Base-by-base conservation (phyloP, 495 filamentous ascomycete genomes). In the Tirmania nivea region DNA sequence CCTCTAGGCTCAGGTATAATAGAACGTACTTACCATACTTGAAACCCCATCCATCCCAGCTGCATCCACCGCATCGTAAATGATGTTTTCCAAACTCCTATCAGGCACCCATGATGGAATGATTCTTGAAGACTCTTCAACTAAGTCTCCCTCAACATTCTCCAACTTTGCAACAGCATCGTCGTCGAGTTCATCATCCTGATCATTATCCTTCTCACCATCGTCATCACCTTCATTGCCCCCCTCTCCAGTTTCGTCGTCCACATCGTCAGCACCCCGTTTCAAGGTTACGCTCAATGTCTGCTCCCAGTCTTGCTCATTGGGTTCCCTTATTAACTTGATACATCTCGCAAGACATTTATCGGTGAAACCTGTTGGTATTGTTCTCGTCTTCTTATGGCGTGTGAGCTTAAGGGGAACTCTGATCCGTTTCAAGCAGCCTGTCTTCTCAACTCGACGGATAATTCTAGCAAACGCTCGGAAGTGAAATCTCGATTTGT, bases 241-340 rank as follows among this genome's bases (percentile, higher is more conserved):
- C 25, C 25, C 25, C 2, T 64, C 58, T 45, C 54, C 68, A 48
- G 63, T 67, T 48, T 69, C 68, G 42, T 67, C 69, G 17, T 68
- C 65, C 11, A 59, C 62, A 37, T 60, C 67, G 36, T 67, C 70
- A 5, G 69, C 61, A 35, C 57, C 48, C 42, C 50, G 50, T 21
- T 58, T 63, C 35, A 61, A 58, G 47, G 59, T 63, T 8, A 62
- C 66, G 34, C 68, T 74, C 57, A 71, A 66, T 51, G 81, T 77
- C 54, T 71, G 69, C 17, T 75, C 69, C 64, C 77, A 70, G 58
- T 92, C 85, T 10, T 74, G 72, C 12, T 73, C 66, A 6, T 73
- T 76, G 12, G 83, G 83, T n/a, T 84, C 81, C 17, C 84, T 75
- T 19, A 88, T 55, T 36, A 84, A 81, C 65, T 81, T 79, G 35